Evolutionary conservation across 805 yeast genomes (phyloP), one percentile per base, ranked within the genome.

Genomic region (Pichia nanzhaoensis): DNA sequence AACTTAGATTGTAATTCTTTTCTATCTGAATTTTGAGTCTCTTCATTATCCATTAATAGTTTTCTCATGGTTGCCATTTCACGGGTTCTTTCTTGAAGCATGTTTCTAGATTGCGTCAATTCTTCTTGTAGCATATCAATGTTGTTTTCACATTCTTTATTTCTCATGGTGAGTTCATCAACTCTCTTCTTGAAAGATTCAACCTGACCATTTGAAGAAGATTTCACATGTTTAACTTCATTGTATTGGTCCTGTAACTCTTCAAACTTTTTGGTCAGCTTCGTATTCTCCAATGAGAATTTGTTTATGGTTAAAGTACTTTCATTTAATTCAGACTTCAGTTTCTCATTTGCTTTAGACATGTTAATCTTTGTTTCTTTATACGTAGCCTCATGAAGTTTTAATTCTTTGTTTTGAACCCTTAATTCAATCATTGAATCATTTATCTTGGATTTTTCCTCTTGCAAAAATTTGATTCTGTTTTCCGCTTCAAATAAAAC

Each of bases 81-180:
- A 41, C 90, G 70, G 0, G 85, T 78, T 49, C 95, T 75, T 56
- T 89, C 96, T 56, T 82, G 93, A 2, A 90, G 63, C 61, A 81
- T 69, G 28, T 77, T 74, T 45, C 87, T 74, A 4, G 85, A 69
- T 47, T 90, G 97, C 10, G 74, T 68, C n/a, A 91, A 65, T 57
- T 90, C 96, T 46, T 88, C 95, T 53, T 85, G 89, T 24, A 90
- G 60, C 2, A 78, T 74, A 46, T 84, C 89, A 19, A 77, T 69
- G 50, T 77, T 73, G 43, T 70, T 70, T 36, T 71, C 73, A 1
- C 80, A 67, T 54, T 93, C 98, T 49, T 75, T 75, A 34, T 80
- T 64, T 44, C 84, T 77, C 73, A 84, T 74, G 3, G 72, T 57
- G 41, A 84, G 60, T 55, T 87, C 95, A 42, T 86, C 91, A 48